A percentile compares a stretch with the other conserved stretches of the same genome.
These are phyloP conservation scores for Smittium culicis DNA, from an alignment of 371 early-diverging fungal genomes.

Conservation along the genomic window DNA sequence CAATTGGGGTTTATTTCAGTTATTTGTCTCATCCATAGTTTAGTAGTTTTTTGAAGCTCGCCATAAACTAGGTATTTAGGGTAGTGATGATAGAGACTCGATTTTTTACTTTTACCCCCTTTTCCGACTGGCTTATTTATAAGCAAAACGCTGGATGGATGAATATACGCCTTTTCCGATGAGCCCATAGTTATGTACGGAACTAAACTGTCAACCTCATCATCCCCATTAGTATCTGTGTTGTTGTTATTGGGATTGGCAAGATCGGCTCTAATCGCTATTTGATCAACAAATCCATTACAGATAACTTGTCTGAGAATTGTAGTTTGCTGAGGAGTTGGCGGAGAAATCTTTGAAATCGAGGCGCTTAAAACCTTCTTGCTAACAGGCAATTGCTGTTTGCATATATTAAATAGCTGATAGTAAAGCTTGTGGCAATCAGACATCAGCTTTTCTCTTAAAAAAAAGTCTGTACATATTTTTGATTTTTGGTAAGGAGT, in stretches of 20 bases:
- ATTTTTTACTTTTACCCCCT: constrained; percentile 6
- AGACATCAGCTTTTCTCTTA: constrained; percentile 82
- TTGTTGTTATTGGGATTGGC: no score
- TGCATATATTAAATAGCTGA: constrained; percentile 67
- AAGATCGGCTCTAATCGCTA: constrained; percentile 66
- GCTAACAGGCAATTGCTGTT: constrained; percentile 53
- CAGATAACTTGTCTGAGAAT: constrained; percentile 72
- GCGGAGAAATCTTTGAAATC: constrained; percentile 39
- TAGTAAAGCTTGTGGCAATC: constrained; percentile 77
- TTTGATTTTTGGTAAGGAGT: constrained; percentile 45
- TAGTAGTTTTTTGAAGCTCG: constrained; percentile 28
- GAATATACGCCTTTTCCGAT: constrained; percentile 41
- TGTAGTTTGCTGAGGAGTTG: constrained; percentile 44
- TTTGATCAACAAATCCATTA: constrained; percentile 79
- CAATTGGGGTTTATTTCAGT: constrained; percentile 65
- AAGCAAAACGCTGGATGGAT: constrained; percentile 61
- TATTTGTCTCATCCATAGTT: constrained; percentile 61
- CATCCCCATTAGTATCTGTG: constrained; percentile 36
- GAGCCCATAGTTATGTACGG: constrained; percentile 73
- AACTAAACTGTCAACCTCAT: constrained; percentile 25
- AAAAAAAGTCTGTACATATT: constrained; percentile 66
- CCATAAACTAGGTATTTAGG: constrained; percentile 23
- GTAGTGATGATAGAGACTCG: constrained; percentile 10
- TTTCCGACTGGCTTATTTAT: constrained; percentile 34
- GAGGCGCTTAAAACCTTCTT: constrained; percentile 19